Percentiles rank a stretch among this genome's conserved stretches.
These are phyloP conservation scores for Juncus effusus DNA, from an alignment of 176 grass and related monocot species.

Conservation along the genomic window DNA sequence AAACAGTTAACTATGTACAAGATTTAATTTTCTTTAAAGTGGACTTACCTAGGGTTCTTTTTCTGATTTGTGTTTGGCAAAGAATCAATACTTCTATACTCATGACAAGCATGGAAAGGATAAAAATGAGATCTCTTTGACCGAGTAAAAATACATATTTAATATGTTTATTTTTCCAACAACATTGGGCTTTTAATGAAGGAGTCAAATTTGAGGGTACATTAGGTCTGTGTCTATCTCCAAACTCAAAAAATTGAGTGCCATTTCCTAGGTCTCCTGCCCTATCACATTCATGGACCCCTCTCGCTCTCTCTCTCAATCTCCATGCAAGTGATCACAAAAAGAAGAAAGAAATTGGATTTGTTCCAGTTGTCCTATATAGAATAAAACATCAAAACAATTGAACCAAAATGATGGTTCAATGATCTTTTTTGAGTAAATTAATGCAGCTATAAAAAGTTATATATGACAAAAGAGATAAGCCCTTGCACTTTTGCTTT, in stretches of 20 bases:
- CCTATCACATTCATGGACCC: constrained; percentile 35
- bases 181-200: neutral
- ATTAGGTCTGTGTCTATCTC: constrained; percentile 21
- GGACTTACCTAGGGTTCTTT: constrained; percentile 22
- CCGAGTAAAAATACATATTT: neutral
- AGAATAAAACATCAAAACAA: constrained; percentile 28
- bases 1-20: neutral
- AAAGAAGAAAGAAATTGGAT: constrained; percentile 38
- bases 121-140: constrained; percentile 31
- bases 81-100: constrained; percentile 27
- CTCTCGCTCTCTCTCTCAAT: constrained; percentile 28
- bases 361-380: constrained; percentile 45
- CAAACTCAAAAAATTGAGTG: constrained; percentile 12
- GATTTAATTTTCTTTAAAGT: constrained; percentile 6
- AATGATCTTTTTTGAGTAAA: constrained; percentile 47
- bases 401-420: constrained; percentile 46
- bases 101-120: constrained; percentile 26
- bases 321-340: constrained; percentile 29
- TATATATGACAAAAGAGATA: constrained; percentile 22
- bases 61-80: constrained; percentile 9
- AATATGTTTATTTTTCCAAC: constrained; percentile 21
- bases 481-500: constrained; percentile 16
- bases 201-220: neutral
- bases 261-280: constrained; percentile 38
- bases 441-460: constrained; percentile 29